Conservation (phyloP, 768 basidiomycete genomes). For the Naematelia encephala region DNA sequence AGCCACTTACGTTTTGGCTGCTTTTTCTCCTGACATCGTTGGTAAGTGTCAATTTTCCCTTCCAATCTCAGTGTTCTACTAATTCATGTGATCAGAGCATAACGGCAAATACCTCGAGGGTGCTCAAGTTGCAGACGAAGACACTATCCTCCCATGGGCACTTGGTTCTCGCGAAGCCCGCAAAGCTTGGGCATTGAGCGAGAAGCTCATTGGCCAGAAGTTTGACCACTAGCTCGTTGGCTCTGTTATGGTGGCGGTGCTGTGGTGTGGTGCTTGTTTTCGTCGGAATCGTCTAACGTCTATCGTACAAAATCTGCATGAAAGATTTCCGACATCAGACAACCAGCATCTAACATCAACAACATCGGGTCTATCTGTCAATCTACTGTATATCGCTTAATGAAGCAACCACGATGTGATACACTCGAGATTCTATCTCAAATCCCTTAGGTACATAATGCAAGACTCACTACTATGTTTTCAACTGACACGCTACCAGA, state of each 20-base stretch:
- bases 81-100: not conserved
- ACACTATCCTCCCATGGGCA: slow-evolving; percentile 1
- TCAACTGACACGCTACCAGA: no score
- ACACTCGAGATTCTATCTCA: no score
- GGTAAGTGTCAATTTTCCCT: not conserved
- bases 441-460: no score
- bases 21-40: not conserved
- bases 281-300: no score
- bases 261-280: no score
- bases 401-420: no score
- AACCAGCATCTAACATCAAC: no score
- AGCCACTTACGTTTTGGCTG: not conserved
- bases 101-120: slow-evolving; percentile 1
- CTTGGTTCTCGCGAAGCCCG: not conserved
- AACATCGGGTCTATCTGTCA: no score
- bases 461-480: no score
- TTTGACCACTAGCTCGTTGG: not conserved
- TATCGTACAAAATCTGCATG: no score
- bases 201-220: slow-evolving; percentile 5
- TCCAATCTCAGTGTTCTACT: not conserved
- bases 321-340: no score
- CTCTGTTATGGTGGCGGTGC: not conserved
- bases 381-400: no score
- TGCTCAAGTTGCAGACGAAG: not conserved
- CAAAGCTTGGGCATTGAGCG: slow-evolving; percentile 1